Conservation (phyloP, 2,329 filamentous ascomycete genomes). For the Aspergillus oerlinghausenensis region DNA sequence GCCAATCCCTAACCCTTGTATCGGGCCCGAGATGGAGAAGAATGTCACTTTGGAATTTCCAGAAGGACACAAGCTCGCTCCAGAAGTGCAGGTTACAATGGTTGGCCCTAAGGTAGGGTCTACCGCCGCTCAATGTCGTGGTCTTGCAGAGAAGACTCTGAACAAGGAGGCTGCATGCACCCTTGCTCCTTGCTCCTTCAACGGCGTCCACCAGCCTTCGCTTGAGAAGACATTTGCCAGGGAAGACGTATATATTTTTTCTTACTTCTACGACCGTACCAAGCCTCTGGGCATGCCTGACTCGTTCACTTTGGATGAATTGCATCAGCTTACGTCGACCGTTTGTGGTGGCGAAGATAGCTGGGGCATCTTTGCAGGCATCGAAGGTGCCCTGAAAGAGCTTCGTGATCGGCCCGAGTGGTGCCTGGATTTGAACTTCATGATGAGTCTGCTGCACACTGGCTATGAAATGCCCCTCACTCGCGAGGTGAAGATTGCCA, state of each 20-base stretch:
- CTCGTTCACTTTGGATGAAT: slow-evolving; percentile 84
- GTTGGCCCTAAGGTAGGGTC: slow-evolving; percentile 67
- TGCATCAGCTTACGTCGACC: slow-evolving; percentile 76
- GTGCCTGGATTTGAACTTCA: slow-evolving; percentile 94
- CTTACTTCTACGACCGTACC: slow-evolving; percentile 96
- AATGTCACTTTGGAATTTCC: slow-evolving; percentile 68
- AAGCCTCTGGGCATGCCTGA: slow-evolving; percentile 96
- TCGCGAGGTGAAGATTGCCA: slow-evolving; percentile 93
- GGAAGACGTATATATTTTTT: slow-evolving; percentile 94
- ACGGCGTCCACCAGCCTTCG: slow-evolving; percentile 90
- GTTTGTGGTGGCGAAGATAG: slow-evolving; percentile 74
- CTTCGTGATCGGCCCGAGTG: slow-evolving; percentile 78
- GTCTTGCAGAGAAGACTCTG: slow-evolving; percentile 82
- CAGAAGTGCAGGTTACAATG: slow-evolving; percentile 71
- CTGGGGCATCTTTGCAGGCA: slow-evolving; percentile 76
- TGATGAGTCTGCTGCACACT: slow-evolving; percentile 86
- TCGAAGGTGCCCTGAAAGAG: slow-evolving; percentile 75
- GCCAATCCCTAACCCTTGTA: slow-evolving; percentile 78
- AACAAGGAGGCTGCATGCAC: slow-evolving; percentile 79
- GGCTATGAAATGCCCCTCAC: slow-evolving; percentile 98
- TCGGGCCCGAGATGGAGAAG: slow-evolving; percentile 72
- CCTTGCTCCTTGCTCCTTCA: slow-evolving; percentile 94
- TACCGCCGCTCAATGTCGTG: slow-evolving; percentile 81
- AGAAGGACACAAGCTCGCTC: slow-evolving; percentile 61
- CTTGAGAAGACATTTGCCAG: slow-evolving; percentile 85